Base-by-base conservation (phyloP, 1,139 yeast species). In the Wickerhamiella infanticola region DNA sequence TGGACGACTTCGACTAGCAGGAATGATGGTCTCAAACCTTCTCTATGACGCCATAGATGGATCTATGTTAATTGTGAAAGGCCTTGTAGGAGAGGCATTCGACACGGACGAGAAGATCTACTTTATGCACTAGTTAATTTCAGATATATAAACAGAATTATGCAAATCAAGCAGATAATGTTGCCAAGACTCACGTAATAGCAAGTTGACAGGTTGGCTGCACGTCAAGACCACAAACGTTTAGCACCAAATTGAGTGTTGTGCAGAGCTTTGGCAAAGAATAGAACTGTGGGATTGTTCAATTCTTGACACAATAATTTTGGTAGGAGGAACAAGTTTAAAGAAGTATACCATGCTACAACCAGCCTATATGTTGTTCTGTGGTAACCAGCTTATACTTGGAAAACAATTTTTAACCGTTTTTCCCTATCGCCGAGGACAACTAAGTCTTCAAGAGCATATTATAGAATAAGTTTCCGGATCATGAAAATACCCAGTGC, bases 51-150 rank as follows among this genome's bases (percentile, higher is more conserved):
- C 54, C 4, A 35, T 53, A 4, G 56, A 53, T 35, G 51, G 48
- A 5, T 39, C 47, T 2, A 40, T 48, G 23, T 26, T 49, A 25
- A 43, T 53, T 1, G 45, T 46, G 37, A 53, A 53, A 37, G 50
- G 46, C 29, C 48, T 53, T 6, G 56, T 53, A 6, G 56, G 56
- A 11, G 56, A 53, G 42, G 46, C 48, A 1, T 52, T 49, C 38
- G 50, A 48, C 23, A 39, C 41, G 3, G 41, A 39, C 18, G 27
- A 18, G 26, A 24, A 31, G 18, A 31, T 39, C 8, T 24, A 27
- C 24, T 25, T 27, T 9, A 24, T 39, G 9, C 24, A 25, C n/a
- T 29, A 38, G 11, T 11, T 31, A 11, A 8, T 31, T 8, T 8
- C 35, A 9, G 35, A 31, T 31, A 9, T 11, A 8, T 8, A 31